Base-by-base conservation (phyloP, 352 stramenopile species). In the Aphanomyces cochlioides region DNA sequence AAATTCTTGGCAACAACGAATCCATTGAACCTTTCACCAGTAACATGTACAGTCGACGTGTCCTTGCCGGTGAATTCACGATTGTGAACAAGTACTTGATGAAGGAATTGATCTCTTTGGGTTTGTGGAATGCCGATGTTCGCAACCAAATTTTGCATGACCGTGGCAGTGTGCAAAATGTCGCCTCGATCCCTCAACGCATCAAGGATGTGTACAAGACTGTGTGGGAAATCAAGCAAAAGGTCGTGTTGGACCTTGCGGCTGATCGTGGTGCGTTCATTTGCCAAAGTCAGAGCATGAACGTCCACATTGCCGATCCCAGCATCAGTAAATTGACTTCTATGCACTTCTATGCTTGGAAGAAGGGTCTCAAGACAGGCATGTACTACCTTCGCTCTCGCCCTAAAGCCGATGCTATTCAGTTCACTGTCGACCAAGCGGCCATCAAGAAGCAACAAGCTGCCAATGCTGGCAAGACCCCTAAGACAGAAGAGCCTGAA, bases 261-360 rank as follows among this genome's bases (percentile, higher is more conserved):
- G 98, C 97, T 15, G 98, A 99, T 78, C 96, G 98, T 54, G 97
- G 96, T 37, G 96, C 97, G 7, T 99, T 92, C 83, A 99, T 99
- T 76, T 99, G 96, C 85, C 98, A 98, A 79, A 97, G 88, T 75
- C 92, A 98, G 78, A 96, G 87, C 61, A 88, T 99, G 59, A 99
- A 99, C 79, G 88, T 99, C 48, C 96, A 99, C 85, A 99, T 99
- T 75, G 96, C 95, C 19, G 97, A 99, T 57, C 96, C 97, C n/a
- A 98, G 82, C 36, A 95, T 97, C 38, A 93, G 88, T 47, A 99
- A 99, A 81, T 83, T 99, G 53, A 99, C 97, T n/a, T 98, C 92
- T 41, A 99, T 99, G 96, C 97, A 99, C 85, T 99, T 99, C 75
- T 99, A 99, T 78, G 93, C 96, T 5, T 99, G 98, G 98, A 99